Base-by-base conservation (phyloP, 2,329 filamentous ascomycete genomes). In the Fragosphaeria purpurea region DNA sequence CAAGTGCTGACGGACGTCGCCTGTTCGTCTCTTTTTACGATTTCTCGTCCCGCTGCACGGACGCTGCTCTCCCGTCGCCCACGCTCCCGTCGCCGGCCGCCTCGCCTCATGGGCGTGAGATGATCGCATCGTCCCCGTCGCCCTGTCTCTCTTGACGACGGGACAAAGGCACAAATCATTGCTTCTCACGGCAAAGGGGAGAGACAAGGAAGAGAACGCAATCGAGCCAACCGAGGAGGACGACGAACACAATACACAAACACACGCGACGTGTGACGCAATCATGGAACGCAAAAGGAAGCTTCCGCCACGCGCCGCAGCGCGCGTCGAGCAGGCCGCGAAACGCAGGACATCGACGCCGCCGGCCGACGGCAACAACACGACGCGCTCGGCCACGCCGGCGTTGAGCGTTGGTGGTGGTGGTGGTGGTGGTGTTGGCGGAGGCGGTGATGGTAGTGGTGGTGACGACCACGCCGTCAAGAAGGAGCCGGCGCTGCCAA, bases 261-360 rank as follows among this genome's bases (percentile, higher is more conserved):
- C 35, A 37, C 35, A 53, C 54, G 22, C 7, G 9, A 43, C 7
- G 9, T 7, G 30, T 7, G 30, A 44, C 5, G 11, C 55, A 58
- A 45, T 50, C 45, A 83, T 83, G 79, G 80, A 84, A 68, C 76
- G 70, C 63, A 83, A 83, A 69, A 74, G 80, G 62, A 84, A 82
- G 67, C 67, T 83, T 54, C 80, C 80, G 30, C 73, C 80, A 41
- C 75, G 81, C 62, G 77, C 78, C 49, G 75, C 79, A 43, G 77
- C 80, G 57, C 74, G 80, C 57, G 71, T 72, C 52, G 81, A 84
- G 57, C 73, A 77, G 52, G 72, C 71, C 49, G 70, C 74, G 48
- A 85, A 83, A 68, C 80, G 77, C 61, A 73, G 79, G 57, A 79
- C 72, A 47, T 65, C 72, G 32, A 80, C 76, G 13, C 73, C 79